These are phyloP conservation scores for Vicia faba DNA, from an alignment of 306 rosid species.

Conservation along the genomic window DNA sequence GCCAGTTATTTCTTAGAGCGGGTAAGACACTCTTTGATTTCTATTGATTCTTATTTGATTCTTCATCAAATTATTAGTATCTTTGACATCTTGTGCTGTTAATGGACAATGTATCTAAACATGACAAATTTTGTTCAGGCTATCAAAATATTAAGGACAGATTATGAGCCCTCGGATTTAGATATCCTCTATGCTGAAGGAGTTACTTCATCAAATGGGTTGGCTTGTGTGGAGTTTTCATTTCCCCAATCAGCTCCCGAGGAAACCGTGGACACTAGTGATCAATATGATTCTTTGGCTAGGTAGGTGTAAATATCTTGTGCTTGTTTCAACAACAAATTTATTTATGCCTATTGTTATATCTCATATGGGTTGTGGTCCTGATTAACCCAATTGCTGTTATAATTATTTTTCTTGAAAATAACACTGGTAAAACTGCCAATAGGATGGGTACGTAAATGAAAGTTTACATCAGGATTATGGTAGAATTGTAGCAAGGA, in stretches of 20 bases:
- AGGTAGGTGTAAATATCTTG: slow-evolving; percentile 54
- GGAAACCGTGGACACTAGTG: slow-evolving; percentile 57
- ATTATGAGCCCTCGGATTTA: slow-evolving; percentile 90
- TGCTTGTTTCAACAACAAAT: not conserved
- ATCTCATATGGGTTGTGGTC: slow-evolving; percentile 12
- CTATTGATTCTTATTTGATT: slow-evolving; percentile 5
- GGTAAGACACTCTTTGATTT: slow-evolving; percentile 57
- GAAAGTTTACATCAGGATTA: slow-evolving; percentile 5
- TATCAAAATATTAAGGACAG: slow-evolving; percentile 79
- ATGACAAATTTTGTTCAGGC: slow-evolving; percentile 58
- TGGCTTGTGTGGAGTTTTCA: slow-evolving; percentile 90
- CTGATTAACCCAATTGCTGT: slow-evolving; percentile 31
- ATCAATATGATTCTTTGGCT: slow-evolving; percentile 66
- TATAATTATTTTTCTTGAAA: slow-evolving; percentile 27
- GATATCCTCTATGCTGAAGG: slow-evolving; percentile 97
- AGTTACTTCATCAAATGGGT: slow-evolving; percentile 93
- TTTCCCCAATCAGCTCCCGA: slow-evolving; percentile 70
- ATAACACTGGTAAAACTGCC: slow-evolving; percentile 5
- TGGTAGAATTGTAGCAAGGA: slow-evolving; percentile 11
- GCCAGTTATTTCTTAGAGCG: slow-evolving; percentile 87
- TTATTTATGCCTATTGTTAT: slow-evolving; percentile 18
- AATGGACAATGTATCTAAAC: slow-evolving; percentile 38
- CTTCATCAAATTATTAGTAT: slow-evolving; percentile 32
- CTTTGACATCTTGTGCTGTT: slow-evolving; percentile 33
- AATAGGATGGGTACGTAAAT: not conserved